Evolutionary conservation across 2,329 filamentous ascomycete species (phyloP), one percentile per base, ranked within the genome.

Genomic region (Sporothrix mexicana): DNA sequence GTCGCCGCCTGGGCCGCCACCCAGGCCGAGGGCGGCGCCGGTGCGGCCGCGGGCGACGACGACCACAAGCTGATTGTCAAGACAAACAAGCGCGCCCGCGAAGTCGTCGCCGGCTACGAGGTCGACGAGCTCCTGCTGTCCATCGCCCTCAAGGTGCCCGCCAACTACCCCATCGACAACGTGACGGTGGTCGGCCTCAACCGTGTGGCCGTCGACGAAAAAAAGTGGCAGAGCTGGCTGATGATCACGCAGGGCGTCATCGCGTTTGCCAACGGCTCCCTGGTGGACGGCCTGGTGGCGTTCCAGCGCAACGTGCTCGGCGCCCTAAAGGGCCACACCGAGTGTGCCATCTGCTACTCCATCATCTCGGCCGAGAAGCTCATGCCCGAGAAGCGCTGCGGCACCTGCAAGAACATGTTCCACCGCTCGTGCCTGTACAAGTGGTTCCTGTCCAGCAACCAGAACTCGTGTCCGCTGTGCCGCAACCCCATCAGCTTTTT

Each of bases 281-380:
- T 99, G 73, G 92, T 95, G 71, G 95, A 98, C 77, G 96, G 95
- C 1, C 84, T 99, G 43, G 86, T 91, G 13, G 91, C 93, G 9
- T 98, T 97, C 86, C 90, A 93, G 75, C 89, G 91, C 75, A 98
- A 98, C 80, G 91, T 99, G 13, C 88, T 91, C 15, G 93, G 94
- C 1, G 93, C 93, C 3, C 87, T 99, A 76, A 96, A 97, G 83
- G 96, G 95, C 49, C 95, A 98, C 82, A 93, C 88, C 23, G 96
- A 99, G 81, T 99, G 96, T 79, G 94, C 96, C 10, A 98, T 98
- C 79, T 98, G 95, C 85, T 98, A 98, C 84, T 94, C 91, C 74
- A 94, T 99, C 79, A 93, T 99, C 75, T 93, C 93, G 20, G 90
- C 89, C 8, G 95, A 98, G 80, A 93, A 93, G 85, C 92, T 92